Percentiles rank a stretch among this genome's conserved stretches.
Conservation (phyloP, 129 eudicot genomes). For the Ambrosia trifida region DNA sequence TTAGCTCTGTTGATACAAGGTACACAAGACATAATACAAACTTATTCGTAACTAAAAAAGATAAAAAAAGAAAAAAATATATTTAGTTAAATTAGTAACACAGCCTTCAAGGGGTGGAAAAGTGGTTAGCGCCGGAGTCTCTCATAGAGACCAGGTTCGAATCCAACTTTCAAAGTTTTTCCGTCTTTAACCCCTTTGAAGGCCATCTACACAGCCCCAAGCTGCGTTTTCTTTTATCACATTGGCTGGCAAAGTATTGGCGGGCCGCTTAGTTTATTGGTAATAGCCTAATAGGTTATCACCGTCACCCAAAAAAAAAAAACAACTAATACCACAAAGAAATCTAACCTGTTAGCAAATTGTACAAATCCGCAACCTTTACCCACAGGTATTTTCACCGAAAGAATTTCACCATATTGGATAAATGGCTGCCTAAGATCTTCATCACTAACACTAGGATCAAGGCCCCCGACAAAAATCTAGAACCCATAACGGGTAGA, state of each 20-base stretch:
- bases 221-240: background rate
- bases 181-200: too few relatives aligned
- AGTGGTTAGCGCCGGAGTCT: too few relatives aligned
- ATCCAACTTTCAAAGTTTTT: too few relatives aligned
- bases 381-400: conserved; percentile 70
- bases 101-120: too few relatives aligned
- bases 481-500: conserved; percentile 35
- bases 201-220: too few relatives aligned
- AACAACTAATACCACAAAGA: background rate
- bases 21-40: too few relatives aligned
- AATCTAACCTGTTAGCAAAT: conserved; percentile 62
- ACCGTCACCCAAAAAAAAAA: too few relatives aligned
- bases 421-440: conserved; percentile 72
- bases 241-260: background rate
- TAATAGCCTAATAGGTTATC: too few relatives aligned
- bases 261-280: too few relatives aligned
- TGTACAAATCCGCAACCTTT: conserved; percentile 82
- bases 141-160: too few relatives aligned
- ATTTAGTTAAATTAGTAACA: background rate
- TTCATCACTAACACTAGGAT: conserved; percentile 63
- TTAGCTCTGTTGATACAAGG: conserved; percentile 38
- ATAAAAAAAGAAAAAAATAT: background rate
- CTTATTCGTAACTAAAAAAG: background rate
- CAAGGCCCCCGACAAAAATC: conserved; percentile 86
- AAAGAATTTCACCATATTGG: conserved; percentile 64